phyloP scores from a whole-genome alignment of 2,329 filamentous ascomycete species.

The Stenocarpella maydis region DNA sequence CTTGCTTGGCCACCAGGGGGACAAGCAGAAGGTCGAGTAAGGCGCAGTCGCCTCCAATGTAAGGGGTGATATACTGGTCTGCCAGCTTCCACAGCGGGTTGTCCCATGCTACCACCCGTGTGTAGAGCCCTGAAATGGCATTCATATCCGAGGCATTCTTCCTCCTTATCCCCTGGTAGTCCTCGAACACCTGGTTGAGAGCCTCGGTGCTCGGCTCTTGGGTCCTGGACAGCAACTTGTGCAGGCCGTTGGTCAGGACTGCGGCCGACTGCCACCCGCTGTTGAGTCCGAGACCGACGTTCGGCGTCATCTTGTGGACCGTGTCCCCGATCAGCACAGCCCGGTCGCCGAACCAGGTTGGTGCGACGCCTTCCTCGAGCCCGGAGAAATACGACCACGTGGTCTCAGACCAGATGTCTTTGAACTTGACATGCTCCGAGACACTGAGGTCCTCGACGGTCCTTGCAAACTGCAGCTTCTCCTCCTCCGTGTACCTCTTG shows the following conservation, averaged over 20 bases:
- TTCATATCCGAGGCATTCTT: slow-evolving; percentile 34
- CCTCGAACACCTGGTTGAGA: slow-evolving; percentile 33
- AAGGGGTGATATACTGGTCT: slow-evolving; percentile 34
- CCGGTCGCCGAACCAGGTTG: slow-evolving; percentile 36
- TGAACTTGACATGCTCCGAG: slow-evolving; percentile 33
- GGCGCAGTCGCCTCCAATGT: slow-evolving; percentile 32
- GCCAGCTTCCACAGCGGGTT: slow-evolving; percentile 34
- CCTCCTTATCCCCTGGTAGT: slow-evolving; percentile 36
- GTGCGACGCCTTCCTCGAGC: slow-evolving; percentile 37
- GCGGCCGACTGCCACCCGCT: slow-evolving; percentile 38
- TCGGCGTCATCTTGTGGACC: slow-evolving; percentile 40
- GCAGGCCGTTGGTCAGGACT: slow-evolving; percentile 36
- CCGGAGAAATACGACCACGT: slow-evolving; percentile 32
- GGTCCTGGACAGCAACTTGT: slow-evolving; percentile 22
- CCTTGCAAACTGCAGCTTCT: slow-evolving; percentile 32
- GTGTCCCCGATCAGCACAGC: slow-evolving; percentile 39
- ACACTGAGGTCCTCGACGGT: slow-evolving; percentile 32
- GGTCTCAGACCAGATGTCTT: slow-evolving; percentile 31
- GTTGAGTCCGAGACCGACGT: slow-evolving; percentile 38
- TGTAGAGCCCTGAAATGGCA: slow-evolving; percentile 29
- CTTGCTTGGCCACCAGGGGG: slow-evolving; percentile 31
- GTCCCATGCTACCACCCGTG: slow-evolving; percentile 36
- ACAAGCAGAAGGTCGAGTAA: slow-evolving; percentile 30
- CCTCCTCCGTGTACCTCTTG: slow-evolving; percentile 32
- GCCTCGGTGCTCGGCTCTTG: slow-evolving; percentile 28